phyloP scores from a whole-genome alignment of 306 rosid genomes.

The Fagus crenata region DNA sequence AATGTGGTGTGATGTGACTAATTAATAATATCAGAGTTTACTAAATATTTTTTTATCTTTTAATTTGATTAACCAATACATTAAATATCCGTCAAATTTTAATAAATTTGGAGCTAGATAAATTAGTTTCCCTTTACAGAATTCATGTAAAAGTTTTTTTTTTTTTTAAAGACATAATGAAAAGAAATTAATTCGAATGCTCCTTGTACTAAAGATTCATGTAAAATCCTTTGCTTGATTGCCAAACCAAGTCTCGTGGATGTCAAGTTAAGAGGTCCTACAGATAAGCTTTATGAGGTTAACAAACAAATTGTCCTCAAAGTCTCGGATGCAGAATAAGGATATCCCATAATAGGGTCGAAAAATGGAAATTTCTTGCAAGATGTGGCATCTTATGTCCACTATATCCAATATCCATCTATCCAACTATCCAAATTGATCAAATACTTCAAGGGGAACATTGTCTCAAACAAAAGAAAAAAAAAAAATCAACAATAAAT shows the following conservation, averaged over 20 bases:
- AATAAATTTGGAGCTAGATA: not conserved
- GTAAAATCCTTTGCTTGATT: not conserved
- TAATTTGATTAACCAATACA: too few relatives aligned
- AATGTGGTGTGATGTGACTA: not conserved
- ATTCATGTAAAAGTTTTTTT: not conserved
- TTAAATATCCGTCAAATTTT: too few relatives aligned
- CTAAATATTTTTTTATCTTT: too few relatives aligned
- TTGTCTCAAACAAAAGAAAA: not conserved
- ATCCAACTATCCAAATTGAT: not conserved
- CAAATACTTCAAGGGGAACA: not conserved
- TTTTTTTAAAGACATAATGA: too few relatives aligned
- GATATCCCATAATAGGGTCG: not conserved
- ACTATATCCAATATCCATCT: not conserved
- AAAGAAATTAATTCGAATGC: not conserved
- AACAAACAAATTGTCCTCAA: not conserved
- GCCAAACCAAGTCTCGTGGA: not conserved
- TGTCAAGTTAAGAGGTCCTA: not conserved
- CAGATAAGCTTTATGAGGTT: not conserved
- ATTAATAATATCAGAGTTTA: too few relatives aligned
- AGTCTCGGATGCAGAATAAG: not conserved
- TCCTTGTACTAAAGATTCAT: not conserved
- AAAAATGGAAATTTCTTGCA: not conserved
- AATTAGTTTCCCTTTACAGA: not conserved
- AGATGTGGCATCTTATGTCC: not conserved
- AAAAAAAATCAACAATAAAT: constrained; percentile 15